A percentile compares a stretch with the other conserved stretches of the same genome.
Evolutionary conservation across 495 filamentous ascomycete genomes (phyloP).

Genomic region (Penicillium longicatenatum): DNA sequence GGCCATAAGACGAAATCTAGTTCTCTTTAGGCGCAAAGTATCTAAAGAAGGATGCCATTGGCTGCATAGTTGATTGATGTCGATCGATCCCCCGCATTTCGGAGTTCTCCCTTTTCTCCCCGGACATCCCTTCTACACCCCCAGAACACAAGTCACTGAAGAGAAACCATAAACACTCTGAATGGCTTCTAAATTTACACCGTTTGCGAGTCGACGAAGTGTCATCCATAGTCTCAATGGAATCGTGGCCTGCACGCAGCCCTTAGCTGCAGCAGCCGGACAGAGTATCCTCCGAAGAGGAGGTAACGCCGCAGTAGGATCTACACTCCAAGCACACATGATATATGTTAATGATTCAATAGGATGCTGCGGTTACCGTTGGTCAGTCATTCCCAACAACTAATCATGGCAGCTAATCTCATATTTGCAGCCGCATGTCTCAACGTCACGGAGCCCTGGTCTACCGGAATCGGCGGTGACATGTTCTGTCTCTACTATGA

Average conservation of each 20-base stretch:
- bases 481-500: constrained; percentile 6
- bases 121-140: background rate
- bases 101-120: background rate
- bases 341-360: background rate
- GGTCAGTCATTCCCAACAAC: background rate
- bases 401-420: background rate
- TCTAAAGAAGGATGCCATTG: too few species aligned
- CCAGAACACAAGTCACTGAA: background rate
- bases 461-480: constrained; percentile 5
- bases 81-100: background rate
- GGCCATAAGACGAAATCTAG: too few species aligned
- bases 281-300: constrained; percentile 4
- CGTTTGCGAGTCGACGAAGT: background rate
- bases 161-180: background rate
- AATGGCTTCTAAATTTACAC: background rate
- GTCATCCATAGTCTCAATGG: constrained; percentile 1
- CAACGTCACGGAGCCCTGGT: constrained; percentile 4
- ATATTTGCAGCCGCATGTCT: constrained; percentile 1
- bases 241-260: constrained; percentile 4
- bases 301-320: constrained; percentile 2
- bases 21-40: too few species aligned
- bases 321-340: background rate
- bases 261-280: background rate
- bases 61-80: background rate
- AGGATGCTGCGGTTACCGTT: background rate